phyloP scores from a whole-genome alignment of 805 yeast genomes.

The Metschnikowia proteae region DNA sequence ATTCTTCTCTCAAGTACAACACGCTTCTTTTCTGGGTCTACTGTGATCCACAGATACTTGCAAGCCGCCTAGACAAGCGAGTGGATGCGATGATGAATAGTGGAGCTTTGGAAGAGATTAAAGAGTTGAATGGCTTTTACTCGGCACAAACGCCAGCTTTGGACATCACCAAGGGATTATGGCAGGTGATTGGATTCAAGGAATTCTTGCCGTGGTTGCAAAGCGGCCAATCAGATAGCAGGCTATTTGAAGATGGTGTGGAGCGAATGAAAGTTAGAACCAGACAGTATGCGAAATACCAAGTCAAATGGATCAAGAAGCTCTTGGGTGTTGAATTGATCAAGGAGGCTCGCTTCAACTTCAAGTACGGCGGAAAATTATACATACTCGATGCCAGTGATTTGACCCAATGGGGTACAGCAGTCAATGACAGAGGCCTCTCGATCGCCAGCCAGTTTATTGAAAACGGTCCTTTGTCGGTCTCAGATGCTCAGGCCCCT shows the following conservation, averaged over 20 bases:
- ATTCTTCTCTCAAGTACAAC: slow-evolving; percentile 51
- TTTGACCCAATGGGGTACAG: slow-evolving; percentile 52
- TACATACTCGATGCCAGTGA: slow-evolving; percentile 77
- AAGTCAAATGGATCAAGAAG: slow-evolving; percentile 86
- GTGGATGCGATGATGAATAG: slow-evolving; percentile 77
- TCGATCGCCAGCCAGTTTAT: slow-evolving; percentile 42
- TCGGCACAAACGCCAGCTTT: slow-evolving; percentile 33
- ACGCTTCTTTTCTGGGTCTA: slow-evolving; percentile 81
- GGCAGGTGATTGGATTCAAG: slow-evolving; percentile 94
- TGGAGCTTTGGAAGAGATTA: slow-evolving; percentile 71
- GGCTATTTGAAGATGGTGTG: slow-evolving; percentile 44
- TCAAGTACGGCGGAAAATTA: slow-evolving; percentile 58
- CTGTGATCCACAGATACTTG: slow-evolving; percentile 56
- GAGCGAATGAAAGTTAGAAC: slow-evolving; percentile 82
- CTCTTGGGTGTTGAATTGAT: slow-evolving; percentile 58
- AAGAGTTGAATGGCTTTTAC: slow-evolving; percentile 51
- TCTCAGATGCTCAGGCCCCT: slow-evolving; percentile 28
- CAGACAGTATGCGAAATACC: slow-evolving; percentile 80
- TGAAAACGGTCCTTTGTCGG: slow-evolving; percentile 24
- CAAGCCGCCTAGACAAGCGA: slow-evolving; percentile 63
- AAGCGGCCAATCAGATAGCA: slow-evolving; percentile 10
- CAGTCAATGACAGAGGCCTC: slow-evolving; percentile 56
- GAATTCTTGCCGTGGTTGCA: slow-evolving; percentile 75
- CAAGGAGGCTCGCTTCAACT: slow-evolving; percentile 43
- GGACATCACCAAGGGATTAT: slow-evolving; percentile 68